phyloP scores from a whole-genome alignment of 768 basidiomycete genomes.

The Russula sp. region DNA sequence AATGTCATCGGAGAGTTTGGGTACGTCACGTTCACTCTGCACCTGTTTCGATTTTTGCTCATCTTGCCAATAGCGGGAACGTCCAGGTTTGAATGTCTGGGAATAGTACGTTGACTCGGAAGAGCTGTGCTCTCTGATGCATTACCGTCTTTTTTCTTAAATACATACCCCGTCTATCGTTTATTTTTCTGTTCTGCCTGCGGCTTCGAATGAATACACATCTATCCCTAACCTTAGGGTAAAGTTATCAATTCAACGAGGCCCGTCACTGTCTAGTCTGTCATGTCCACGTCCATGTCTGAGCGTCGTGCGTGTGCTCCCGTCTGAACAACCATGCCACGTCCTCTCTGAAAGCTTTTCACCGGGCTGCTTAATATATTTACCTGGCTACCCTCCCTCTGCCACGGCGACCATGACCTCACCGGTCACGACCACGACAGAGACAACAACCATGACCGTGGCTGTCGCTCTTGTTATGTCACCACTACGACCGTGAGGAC shows the following conservation, averaged over 20 bases:
- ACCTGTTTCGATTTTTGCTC: background rate
- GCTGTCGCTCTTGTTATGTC: too few species aligned
- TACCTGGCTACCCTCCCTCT: constrained; percentile 28
- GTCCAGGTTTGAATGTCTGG: constrained; percentile 27
- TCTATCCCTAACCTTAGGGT: constrained; percentile 5
- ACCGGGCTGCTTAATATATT: constrained; percentile 31
- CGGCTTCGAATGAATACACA: background rate
- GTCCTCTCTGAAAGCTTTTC: constrained; percentile 6
- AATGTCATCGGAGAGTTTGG: constrained; percentile 58
- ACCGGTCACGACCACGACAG: too few species aligned
- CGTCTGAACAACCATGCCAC: constrained; percentile 3
- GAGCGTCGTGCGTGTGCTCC: background rate
- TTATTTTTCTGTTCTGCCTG: too few species aligned
- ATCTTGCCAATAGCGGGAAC: constrained; percentile 26
- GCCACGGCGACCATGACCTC: too few species aligned
- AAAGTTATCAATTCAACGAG: background rate
- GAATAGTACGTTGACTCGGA: background rate
- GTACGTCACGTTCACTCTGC: constrained; percentile 36
- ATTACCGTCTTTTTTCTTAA: background rate
- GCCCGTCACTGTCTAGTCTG: background rate
- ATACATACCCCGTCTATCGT: too few species aligned
- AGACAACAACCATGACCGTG: too few species aligned
- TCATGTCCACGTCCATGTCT: background rate
- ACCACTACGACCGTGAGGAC: too few species aligned
- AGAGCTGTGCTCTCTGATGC: background rate